Percentiles rank a stretch among this genome's conserved stretches.
phyloP scores from a whole-genome alignment of 805 yeast species.

The Cyberlindnera meyerae region DNA sequence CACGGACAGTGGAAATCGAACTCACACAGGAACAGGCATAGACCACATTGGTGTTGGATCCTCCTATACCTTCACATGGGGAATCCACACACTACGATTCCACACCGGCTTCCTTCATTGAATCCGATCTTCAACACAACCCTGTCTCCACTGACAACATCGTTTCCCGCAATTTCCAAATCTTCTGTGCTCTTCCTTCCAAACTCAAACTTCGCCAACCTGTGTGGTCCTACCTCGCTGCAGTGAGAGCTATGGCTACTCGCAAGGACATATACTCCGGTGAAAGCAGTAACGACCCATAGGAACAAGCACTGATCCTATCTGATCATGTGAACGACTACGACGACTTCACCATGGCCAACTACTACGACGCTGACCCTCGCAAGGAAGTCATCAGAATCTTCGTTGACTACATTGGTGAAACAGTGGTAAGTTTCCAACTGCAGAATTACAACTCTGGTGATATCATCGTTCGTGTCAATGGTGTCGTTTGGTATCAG shows the following conservation, averaged over 20 bases:
- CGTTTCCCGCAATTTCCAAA: constrained; percentile 25
- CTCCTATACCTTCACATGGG: background rate
- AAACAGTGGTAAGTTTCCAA: constrained; percentile 48
- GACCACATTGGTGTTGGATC: background rate
- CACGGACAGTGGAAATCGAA: constrained; percentile 17
- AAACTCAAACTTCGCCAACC: constrained; percentile 36
- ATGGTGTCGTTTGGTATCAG: constrained; percentile 68
- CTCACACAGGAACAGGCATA: constrained; percentile 14
- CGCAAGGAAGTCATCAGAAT: constrained; percentile 29
- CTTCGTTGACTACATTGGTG: constrained; percentile 46
- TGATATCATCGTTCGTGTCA: constrained; percentile 45
- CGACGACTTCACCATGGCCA: constrained; percentile 28
- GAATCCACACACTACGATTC: background rate
- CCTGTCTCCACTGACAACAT: constrained; percentile 20
- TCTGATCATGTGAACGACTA: constrained; percentile 22
- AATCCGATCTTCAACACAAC: constrained; percentile 1
- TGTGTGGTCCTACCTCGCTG: constrained; percentile 48
- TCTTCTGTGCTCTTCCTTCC: constrained; percentile 18
- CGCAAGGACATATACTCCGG: constrained; percentile 43
- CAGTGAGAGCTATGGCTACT: constrained; percentile 44
- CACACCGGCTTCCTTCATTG: constrained; percentile 20
- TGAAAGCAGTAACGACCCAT: constrained; percentile 22
- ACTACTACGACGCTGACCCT: constrained; percentile 26
- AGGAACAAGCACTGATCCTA: constrained; percentile 19
- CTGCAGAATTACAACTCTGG: constrained; percentile 40